Evolutionary conservation across 2,329 filamentous ascomycete species (phyloP).

Genomic region (Emmonsia crescens): DNA sequence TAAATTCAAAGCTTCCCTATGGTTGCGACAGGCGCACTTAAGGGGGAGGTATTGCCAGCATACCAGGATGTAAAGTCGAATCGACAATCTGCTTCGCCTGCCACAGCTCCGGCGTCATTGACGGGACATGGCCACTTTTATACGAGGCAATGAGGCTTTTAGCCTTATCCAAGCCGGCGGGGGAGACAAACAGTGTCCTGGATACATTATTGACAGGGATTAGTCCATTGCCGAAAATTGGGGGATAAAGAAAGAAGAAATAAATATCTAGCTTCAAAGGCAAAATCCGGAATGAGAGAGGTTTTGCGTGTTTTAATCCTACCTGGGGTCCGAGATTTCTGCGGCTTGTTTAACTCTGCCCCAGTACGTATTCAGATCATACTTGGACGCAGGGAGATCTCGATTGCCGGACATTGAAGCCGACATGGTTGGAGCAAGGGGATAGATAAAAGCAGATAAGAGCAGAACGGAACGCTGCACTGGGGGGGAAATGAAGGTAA

Average conservation of each 20-base stretch:
- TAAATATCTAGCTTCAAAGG: too few species aligned
- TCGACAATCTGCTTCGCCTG: slow-evolving; percentile 94
- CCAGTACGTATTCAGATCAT: slow-evolving; percentile 90
- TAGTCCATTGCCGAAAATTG: background rate
- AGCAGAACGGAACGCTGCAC: background rate
- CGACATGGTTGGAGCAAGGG: slow-evolving; percentile 38
- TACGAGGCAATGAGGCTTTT: slow-evolving; percentile 73
- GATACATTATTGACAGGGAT: background rate
- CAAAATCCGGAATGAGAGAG: too few species aligned
- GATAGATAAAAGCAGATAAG: too few species aligned
- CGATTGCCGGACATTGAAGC: slow-evolving; percentile 54
- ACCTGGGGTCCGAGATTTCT: slow-evolving; percentile 91
- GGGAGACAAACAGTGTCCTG: slow-evolving; percentile 78
- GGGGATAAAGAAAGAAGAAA: background rate
- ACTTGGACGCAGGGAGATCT: slow-evolving; percentile 81
- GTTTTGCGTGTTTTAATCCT: too few species aligned
- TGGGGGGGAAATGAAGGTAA: background rate
- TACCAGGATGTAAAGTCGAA: slow-evolving; percentile 90
- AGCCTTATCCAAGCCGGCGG: slow-evolving; percentile 68
- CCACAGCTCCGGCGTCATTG: slow-evolving; percentile 90
- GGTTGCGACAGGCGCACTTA: background rate
- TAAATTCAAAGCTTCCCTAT: background rate
- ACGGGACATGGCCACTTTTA: slow-evolving; percentile 64
- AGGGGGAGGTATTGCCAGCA: slow-evolving; percentile 15
- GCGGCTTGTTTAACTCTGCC: slow-evolving; percentile 84